These are phyloP conservation scores for Yamadazyma phyllophila DNA, from an alignment of 805 yeast species.

Conservation along the genomic window DNA sequence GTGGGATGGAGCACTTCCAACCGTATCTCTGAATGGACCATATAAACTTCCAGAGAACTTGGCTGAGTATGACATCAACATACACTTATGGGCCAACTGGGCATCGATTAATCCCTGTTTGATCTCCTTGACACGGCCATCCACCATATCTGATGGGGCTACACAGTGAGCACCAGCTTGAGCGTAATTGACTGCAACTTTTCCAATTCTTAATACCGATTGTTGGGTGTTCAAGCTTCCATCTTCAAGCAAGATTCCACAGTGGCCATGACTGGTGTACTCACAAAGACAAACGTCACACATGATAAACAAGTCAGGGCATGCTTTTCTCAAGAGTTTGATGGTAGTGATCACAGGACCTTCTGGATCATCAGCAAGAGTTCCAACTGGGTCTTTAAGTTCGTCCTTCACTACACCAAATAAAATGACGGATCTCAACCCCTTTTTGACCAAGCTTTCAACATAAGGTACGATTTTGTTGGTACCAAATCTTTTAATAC, in stretches of 20 bases:
- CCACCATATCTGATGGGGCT: slow-evolving; percentile 98
- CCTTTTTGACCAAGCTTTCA: slow-evolving; percentile 66
- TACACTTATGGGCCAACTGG: slow-evolving; percentile 79
- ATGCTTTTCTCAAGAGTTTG: slow-evolving; percentile 56
- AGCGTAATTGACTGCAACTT: slow-evolving; percentile 94
- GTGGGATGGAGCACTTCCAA: slow-evolving; percentile 81
- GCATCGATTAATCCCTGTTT: slow-evolving; percentile 79
- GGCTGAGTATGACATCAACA: slow-evolving; percentile 92
- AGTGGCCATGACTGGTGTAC: slow-evolving; percentile 96
- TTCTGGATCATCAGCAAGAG: slow-evolving; percentile 92
- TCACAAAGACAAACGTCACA: slow-evolving; percentile 97
- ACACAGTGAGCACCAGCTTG: slow-evolving; percentile 93
- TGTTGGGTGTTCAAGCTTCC: slow-evolving; percentile 75
- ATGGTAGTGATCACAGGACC: slow-evolving; percentile 91
- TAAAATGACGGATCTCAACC: slow-evolving; percentile 79
- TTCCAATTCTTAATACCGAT: slow-evolving; percentile 81
- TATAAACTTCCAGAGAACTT: slow-evolving; percentile 88
- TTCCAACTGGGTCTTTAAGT: slow-evolving; percentile 75
- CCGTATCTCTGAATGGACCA: slow-evolving; percentile 98
- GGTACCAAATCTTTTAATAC: slow-evolving; percentile 83
- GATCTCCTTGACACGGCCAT: slow-evolving; percentile 88
- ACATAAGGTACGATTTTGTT: slow-evolving; percentile 76
- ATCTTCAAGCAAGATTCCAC: slow-evolving; percentile 86
- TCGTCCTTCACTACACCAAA: slow-evolving; percentile 84
- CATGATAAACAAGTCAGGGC: slow-evolving; percentile 83